These are phyloP conservation scores for Acacia crassicarpa DNA, from an alignment of 306 rosid genomes.

Conservation along the genomic window DNA sequence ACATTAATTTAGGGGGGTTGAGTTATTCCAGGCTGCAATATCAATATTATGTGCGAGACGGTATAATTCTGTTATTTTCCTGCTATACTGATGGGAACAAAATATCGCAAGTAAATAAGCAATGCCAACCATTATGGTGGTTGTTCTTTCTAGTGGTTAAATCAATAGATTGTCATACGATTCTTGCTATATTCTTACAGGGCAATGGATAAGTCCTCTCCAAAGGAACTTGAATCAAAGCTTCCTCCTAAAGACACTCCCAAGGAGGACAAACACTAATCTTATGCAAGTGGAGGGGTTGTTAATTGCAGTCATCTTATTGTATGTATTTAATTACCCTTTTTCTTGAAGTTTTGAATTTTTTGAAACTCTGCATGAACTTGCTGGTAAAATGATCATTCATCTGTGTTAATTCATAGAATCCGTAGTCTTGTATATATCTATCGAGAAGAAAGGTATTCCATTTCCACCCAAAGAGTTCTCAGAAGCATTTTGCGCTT, in stretches of 20 bases:
- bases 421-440: not conserved
- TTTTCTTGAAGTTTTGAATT: slow-evolving; percentile 2
- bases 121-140: not conserved
- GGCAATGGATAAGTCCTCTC: slow-evolving; percentile 38
- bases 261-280: slow-evolving; percentile 49
- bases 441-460: slow-evolving; percentile 22
- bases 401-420: slow-evolving; percentile 10
- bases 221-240: slow-evolving; percentile 48
- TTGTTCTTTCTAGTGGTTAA: slow-evolving; percentile 1
- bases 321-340: slow-evolving; percentile 12
- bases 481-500: not conserved
- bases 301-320: slow-evolving; percentile 16
- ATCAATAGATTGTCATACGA: slow-evolving; percentile 17
- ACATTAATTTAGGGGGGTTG: not conserved
- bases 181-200: slow-evolving; percentile 33
- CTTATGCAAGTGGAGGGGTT: slow-evolving; percentile 17
- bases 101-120: not conserved
- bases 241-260: slow-evolving; percentile 43
- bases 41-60: not conserved
- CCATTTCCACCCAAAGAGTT: slow-evolving; percentile 17
- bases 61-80: not conserved
- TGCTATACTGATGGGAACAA: not conserved
- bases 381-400: slow-evolving; percentile 7
- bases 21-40: not conserved
- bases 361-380: not conserved